phyloP scores from a whole-genome alignment of 1,284 basidiomycete species.

The Irpex sp. region DNA sequence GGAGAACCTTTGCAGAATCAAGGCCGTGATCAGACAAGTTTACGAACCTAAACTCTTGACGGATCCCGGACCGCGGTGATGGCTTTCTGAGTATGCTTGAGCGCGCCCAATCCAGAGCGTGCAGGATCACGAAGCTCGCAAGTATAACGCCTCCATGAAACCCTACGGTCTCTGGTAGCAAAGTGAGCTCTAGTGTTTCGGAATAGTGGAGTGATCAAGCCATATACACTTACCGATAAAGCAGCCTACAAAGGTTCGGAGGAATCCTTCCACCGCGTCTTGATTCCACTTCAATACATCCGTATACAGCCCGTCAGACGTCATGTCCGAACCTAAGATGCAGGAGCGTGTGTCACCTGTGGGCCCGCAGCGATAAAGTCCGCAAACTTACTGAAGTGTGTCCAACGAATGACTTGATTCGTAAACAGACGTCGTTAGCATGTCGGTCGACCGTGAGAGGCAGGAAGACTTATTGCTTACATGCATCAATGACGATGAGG shows the following conservation, averaged over 20 bases:
- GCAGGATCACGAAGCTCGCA: slow-evolving; percentile 51
- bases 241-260: slow-evolving; percentile 61
- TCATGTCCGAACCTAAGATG: slow-evolving; percentile 10
- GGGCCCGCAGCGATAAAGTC: neutral
- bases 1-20: neutral
- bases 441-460: neutral
- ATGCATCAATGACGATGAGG: slow-evolving; percentile 64
- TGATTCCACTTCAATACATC: slow-evolving; percentile 23
- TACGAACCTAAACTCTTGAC: slow-evolving; percentile 55
- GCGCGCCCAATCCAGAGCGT: slow-evolving; percentile 34
- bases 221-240: slow-evolving; percentile 53
- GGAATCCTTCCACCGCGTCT: slow-evolving; percentile 46
- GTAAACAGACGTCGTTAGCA: neutral
- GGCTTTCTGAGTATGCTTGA: slow-evolving; percentile 10
- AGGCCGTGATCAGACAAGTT: slow-evolving; percentile 9
- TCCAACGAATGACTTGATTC: slow-evolving; percentile 69
- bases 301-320: slow-evolving; percentile 7
- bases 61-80: slow-evolving; percentile 44
- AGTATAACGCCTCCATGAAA: slow-evolving; percentile 67
- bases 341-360: neutral
- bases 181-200: slow-evolving; percentile 4
- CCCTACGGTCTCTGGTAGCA: slow-evolving; percentile 56
- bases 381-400: slow-evolving; percentile 51
- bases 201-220: slow-evolving; percentile 5
- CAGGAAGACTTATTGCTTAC: slow-evolving; percentile 37